Conservation (phyloP, 116 monocot genomes). For the Dioscorea cayenensis region DNA sequence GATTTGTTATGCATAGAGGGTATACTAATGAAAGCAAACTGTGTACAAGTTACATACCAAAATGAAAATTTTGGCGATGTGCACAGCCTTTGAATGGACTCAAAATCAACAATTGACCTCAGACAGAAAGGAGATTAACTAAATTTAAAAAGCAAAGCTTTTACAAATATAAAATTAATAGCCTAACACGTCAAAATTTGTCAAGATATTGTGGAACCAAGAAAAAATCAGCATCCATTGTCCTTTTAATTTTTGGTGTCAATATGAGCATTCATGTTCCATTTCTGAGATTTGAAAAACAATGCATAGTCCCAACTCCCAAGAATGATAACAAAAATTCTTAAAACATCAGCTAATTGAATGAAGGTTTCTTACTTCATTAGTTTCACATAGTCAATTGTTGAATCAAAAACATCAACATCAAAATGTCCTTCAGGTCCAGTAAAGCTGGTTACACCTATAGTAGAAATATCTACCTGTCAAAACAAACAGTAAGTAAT, state of each 20-base stretch:
- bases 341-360: too few species aligned
- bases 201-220: too few species aligned
- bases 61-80: slow-evolving; percentile 89
- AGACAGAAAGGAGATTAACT: background rate
- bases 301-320: too few species aligned
- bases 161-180: too few species aligned
- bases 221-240: too few species aligned
- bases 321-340: too few species aligned
- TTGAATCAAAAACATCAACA: slow-evolving; percentile 95
- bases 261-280: too few species aligned
- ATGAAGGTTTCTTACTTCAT: slow-evolving; percentile 72
- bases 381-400: slow-evolving; percentile 73
- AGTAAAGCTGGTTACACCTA: slow-evolving; percentile 61
- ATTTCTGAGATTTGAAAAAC: too few species aligned
- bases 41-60: slow-evolving; percentile 40
- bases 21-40: background rate
- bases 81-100: slow-evolving; percentile 70
- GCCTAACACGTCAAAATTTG: too few species aligned
- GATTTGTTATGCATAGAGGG: background rate
- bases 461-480: slow-evolving; percentile 84
- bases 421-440: slow-evolving; percentile 90
- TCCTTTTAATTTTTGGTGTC: too few species aligned
- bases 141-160: background rate
- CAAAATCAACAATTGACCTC: slow-evolving; percentile 95
- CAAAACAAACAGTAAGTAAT: background rate